Evolutionary conservation across 2,329 filamentous ascomycete species (phyloP).

Genomic region (Xylariaceae sp.): DNA sequence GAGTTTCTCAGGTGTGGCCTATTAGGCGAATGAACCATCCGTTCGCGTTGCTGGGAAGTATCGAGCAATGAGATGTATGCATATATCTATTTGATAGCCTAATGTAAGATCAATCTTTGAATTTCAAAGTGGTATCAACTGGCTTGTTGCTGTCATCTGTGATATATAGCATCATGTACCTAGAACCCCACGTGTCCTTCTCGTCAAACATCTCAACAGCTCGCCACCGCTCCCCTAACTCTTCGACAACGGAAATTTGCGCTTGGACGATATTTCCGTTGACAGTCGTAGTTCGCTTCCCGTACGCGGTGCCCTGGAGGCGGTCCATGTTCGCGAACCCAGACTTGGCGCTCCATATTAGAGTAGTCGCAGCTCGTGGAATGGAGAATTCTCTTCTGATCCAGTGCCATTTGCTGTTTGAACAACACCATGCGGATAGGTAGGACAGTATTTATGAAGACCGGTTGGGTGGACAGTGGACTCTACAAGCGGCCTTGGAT

Average conservation of each 20-base stretch:
- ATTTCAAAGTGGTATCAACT: background rate
- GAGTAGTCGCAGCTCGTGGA: conserved; percentile 34
- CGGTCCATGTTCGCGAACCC: conserved; percentile 37
- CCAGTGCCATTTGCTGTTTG: conserved; percentile 29
- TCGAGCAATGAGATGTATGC: too few relatives aligned
- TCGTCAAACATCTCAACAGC: conserved; percentile 33
- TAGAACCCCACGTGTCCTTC: background rate
- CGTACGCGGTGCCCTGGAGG: conserved; percentile 36
- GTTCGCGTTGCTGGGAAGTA: too few relatives aligned
- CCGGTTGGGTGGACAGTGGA: conserved; percentile 31
- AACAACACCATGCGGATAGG: conserved; percentile 32
- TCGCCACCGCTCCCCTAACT: conserved; percentile 41
- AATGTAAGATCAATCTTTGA: background rate
- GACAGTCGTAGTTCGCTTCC: conserved; percentile 34
- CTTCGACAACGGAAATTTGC: conserved; percentile 24
- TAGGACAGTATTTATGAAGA: conserved; percentile 40
- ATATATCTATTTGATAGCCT: too few relatives aligned
- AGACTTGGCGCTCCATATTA: conserved; percentile 37
- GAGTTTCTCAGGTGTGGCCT: too few relatives aligned
- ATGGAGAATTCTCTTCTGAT: conserved; percentile 33
- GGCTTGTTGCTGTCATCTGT: background rate
- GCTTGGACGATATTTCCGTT: conserved; percentile 14
- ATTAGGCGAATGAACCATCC: too few relatives aligned
- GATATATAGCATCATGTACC: background rate
- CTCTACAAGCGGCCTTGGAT: conserved; percentile 29